Conservation (phyloP, 75 land plant genomes). For the Isoetes taiwanensis region DNA sequence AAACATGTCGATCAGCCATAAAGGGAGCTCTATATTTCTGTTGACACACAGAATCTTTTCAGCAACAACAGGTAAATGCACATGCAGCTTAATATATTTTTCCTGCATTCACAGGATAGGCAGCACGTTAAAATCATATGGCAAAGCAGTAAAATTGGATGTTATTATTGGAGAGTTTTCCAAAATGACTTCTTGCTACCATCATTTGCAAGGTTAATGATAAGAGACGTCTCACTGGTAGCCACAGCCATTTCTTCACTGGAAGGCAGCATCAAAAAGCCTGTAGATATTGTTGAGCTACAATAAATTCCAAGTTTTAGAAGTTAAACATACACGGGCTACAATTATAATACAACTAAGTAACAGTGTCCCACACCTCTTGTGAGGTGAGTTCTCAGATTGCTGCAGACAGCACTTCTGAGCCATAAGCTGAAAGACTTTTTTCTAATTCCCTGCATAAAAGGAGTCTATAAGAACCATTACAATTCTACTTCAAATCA, state of each 20-base stretch:
- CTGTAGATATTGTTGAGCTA: conserved; percentile 6
- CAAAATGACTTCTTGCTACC: conserved; percentile 14
- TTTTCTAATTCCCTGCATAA: conserved; percentile 68
- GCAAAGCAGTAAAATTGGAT: no score
- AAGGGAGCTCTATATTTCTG: conserved; percentile 79
- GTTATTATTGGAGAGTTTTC: conserved; percentile 23
- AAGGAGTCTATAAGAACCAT: background rate
- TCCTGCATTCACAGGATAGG: conserved; percentile 31
- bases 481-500: background rate
- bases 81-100: conserved; percentile 47
- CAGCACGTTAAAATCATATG: no score
- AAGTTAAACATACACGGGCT: background rate
- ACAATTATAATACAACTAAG: background rate
- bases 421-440: conserved; percentile 53
- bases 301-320: background rate
- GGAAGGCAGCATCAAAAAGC: background rate
- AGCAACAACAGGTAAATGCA: conserved; percentile 73
- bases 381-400: conserved; percentile 5
- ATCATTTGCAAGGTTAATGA: background rate
- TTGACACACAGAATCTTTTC: conserved; percentile 68
- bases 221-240: background rate
- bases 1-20: conserved; percentile 80
- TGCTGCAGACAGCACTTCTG: conserved; percentile 49
- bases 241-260: conserved; percentile 5
- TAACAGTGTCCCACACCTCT: conserved; percentile 13